Base-by-base conservation (phyloP, 495 filamentous ascomycete genomes). In the Bacidia rubella region DNA sequence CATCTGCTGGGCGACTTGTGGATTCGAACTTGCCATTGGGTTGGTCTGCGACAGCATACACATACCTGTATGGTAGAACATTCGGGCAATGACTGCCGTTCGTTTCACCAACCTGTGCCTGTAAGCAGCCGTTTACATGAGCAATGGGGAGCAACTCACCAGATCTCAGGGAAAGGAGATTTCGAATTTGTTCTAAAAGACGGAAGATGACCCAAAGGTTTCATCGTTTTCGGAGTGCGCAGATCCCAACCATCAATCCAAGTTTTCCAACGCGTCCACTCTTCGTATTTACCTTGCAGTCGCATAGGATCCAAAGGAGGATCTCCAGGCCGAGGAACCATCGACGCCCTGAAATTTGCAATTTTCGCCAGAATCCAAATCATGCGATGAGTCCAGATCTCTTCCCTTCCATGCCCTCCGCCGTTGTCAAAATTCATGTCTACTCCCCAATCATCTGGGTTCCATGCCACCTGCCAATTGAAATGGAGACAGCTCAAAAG, bases 61-160 rank as follows among this genome's bases (percentile, higher is more conserved):
- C 66, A 89, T 80, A 25, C 83, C 78, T 0, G 85, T 90, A 60
- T 96, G 90, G 62, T 94, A 97, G 57, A 95, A 87, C n/a, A 96
- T 74, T 10, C 87, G 79, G 10, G 83, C 88, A 39, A 95, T 75
- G 27, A 89, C 79, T 3, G 86, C 81, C 7, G 85, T 77, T 39
- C 86, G 77, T 63, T 92, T 90, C 56, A 88, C 80, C 22, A 95
- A 73, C 87, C 84, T 87, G 51, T 1, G 19, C 24, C 25, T 48
- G 19, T 52, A 12, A 42, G 39, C 22, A 48, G 24, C 7, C 7
- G 7, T 41, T 2, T n/a, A n/a, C 2, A 25, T 39, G 21, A 0
- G 15, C 9, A 19, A 51, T 11, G n/a, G 24, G 21, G 48, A 29
- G 38, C 42, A 7, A 67, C 80, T 60, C 70, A 87, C 85, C 87